Conservation (phyloP, 2,329 filamentous ascomycete genomes). For the Cladophialophora exuberans region DNA sequence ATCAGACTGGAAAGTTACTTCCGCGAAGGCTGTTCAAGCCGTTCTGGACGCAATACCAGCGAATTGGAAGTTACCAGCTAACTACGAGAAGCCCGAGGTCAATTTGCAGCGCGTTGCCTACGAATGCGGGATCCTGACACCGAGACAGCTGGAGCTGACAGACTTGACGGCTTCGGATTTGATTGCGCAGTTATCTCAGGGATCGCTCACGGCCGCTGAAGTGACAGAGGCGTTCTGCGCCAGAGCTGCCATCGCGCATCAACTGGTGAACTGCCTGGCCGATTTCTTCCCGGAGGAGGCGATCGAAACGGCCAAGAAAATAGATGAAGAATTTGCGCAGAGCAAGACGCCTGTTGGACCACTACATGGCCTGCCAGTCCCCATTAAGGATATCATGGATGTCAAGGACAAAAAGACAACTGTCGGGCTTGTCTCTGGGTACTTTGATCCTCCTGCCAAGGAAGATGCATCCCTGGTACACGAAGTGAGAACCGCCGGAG, state of each 20-base stretch:
- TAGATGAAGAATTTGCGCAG: constrained; percentile 37
- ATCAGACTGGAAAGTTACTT: too few species aligned
- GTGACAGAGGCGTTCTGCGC: constrained; percentile 61
- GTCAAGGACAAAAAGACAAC: constrained; percentile 58
- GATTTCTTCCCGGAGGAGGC: constrained; percentile 42
- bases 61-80: too few species aligned
- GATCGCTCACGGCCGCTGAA: constrained; percentile 45
- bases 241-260: constrained; percentile 35
- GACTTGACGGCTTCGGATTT: constrained; percentile 50
- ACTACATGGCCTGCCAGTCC: constrained; percentile 44
- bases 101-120: too few species aligned
- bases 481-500: constrained; percentile 57
- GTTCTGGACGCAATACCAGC: too few species aligned
- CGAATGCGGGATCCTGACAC: constrained; percentile 48
- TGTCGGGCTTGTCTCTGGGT: constrained; percentile 55
- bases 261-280: constrained; percentile 39
- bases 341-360: constrained; percentile 38
- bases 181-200: constrained; percentile 14
- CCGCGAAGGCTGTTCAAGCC: too few species aligned
- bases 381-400: constrained; percentile 41
- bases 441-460: constrained; percentile 61
- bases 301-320: constrained; percentile 37
- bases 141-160: constrained; percentile 51
- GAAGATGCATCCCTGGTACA: constrained; percentile 61
- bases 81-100: too few species aligned